Evolutionary conservation across 805 yeast species (phyloP).

Genomic region (Metschnikowia orientalis): DNA sequence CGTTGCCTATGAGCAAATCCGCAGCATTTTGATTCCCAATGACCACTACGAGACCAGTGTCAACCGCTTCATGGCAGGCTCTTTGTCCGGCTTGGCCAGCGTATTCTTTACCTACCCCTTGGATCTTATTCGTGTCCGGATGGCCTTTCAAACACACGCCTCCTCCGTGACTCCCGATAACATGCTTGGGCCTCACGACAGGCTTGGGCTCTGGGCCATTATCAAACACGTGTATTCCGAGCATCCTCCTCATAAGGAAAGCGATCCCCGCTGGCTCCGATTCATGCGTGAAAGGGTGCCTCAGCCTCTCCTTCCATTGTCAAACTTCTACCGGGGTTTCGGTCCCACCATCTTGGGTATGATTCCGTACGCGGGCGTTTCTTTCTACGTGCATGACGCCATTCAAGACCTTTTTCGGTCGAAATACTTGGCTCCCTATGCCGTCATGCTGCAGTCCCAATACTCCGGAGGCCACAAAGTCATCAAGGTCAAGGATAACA

Average conservation of each 20-base stretch:
- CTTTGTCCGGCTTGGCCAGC: constrained; percentile 80
- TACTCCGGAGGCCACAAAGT: constrained; percentile 13
- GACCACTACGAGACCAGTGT: constrained; percentile 71
- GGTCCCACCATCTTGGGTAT: constrained; percentile 91
- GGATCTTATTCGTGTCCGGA: constrained; percentile 82
- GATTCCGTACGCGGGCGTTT: constrained; percentile 97
- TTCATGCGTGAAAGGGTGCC: constrained; percentile 33
- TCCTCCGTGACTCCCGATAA: constrained; percentile 18
- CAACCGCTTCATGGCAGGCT: constrained; percentile 82
- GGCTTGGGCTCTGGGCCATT: constrained; percentile 28
- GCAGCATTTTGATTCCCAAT: constrained; percentile 73
- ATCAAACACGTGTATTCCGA: constrained; percentile 30
- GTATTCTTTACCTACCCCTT: constrained; percentile 90
- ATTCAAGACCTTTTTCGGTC: constrained; percentile 82
- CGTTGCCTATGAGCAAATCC: constrained; percentile 90
- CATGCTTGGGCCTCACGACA: neutral
- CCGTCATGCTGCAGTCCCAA: constrained; percentile 31
- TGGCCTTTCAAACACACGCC: constrained; percentile 78
- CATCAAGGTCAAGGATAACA: constrained; percentile 15
- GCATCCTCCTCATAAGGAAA: constrained; percentile 30
- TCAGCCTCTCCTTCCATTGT: constrained; percentile 29
- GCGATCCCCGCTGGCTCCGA: constrained; percentile 37
- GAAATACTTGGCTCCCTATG: constrained; percentile 47
- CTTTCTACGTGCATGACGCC: constrained; percentile 89
- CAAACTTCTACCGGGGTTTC: constrained; percentile 91